Percentiles rank a stretch among this genome's conserved stretches.
These are phyloP conservation scores for Annona cherimola DNA, from an alignment of 164 flowering plant genomes.

Conservation along the genomic window DNA sequence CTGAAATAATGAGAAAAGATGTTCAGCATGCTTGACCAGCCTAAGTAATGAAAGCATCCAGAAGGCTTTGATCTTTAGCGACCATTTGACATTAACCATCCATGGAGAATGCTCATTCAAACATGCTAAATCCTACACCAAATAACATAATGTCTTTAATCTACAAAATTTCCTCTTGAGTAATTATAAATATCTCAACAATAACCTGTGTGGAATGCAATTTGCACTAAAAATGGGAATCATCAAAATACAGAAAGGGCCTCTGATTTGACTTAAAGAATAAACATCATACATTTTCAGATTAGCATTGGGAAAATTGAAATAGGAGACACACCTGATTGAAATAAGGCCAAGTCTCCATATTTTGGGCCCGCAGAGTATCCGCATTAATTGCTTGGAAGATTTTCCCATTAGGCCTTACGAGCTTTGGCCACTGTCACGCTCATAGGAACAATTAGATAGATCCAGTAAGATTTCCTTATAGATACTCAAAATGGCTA, in stretches of 20 bases:
- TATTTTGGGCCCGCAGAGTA: conserved; percentile 81
- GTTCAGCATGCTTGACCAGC: background rate
- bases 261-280: background rate
- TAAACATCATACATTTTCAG: background rate
- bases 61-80: background rate
- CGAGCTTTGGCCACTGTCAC: conserved; percentile 75
- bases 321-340: conserved; percentile 55
- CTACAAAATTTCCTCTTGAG: too few relatives aligned
- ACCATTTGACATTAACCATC: background rate
- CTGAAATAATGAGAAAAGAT: background rate
- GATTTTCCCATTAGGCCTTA: conserved; percentile 57
- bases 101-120: background rate
- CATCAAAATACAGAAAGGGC: background rate
- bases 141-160: too few relatives aligned
- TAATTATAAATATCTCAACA: too few relatives aligned
- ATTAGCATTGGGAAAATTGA: background rate
- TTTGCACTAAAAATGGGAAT: background rate
- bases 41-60: background rate
- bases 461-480: background rate
- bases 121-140: background rate
- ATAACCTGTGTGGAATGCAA: background rate
- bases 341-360: conserved; percentile 90
- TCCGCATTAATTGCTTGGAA: conserved; percentile 83
- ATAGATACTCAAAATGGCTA: background rate
- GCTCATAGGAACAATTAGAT: background rate